Evolutionary conservation across 2,329 filamentous ascomycete genomes (phyloP).

Genomic region (Aspergillus pseudoglaucus): DNA sequence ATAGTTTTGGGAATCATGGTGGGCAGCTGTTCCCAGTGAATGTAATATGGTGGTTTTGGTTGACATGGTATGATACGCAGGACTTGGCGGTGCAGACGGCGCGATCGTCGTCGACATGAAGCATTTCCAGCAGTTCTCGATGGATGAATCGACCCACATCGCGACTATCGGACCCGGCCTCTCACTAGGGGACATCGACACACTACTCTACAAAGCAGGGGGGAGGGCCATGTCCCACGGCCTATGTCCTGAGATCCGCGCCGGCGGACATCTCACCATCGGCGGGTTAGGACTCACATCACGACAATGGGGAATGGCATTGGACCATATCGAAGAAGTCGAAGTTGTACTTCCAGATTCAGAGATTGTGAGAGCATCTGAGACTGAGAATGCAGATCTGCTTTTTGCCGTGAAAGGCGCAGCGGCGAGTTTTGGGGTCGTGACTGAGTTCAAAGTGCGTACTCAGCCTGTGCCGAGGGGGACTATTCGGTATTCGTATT

Average conservation of each 20-base stretch:
- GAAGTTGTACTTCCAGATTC: conserved; percentile 43
- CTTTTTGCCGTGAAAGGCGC: conserved; percentile 34
- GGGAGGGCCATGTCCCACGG: conserved; percentile 34
- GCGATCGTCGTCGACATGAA: conserved; percentile 26
- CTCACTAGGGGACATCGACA: conserved; percentile 26
- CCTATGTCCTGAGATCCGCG: conserved; percentile 31
- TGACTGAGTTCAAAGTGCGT: conserved; percentile 33
- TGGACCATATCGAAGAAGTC: conserved; percentile 45
- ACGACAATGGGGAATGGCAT: conserved; percentile 46
- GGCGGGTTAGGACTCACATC: conserved; percentile 37
- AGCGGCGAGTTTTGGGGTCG: conserved; percentile 32
- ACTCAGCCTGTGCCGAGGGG: conserved; percentile 33
- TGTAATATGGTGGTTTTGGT: background rate
- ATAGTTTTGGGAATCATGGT: conserved; percentile 49
- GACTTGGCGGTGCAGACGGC: conserved; percentile 28
- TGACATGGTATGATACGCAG: conserved; percentile 8
- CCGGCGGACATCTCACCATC: conserved; percentile 37
- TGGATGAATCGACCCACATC: conserved; percentile 23
- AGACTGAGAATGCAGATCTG: conserved; percentile 24
- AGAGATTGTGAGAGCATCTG: conserved; percentile 24
- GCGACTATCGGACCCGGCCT: conserved; percentile 33
- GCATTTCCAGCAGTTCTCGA: conserved; percentile 25
- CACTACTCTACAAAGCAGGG: conserved; percentile 22
- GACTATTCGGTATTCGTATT: conserved; percentile 55
- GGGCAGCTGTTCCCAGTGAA: conserved; percentile 6